A percentile compares a stretch with the other conserved stretches of the same genome.
These are phyloP conservation scores for Tilletiopsis washingtonensis DNA, from an alignment of 1,284 basidiomycete species.

Conservation along the genomic window DNA sequence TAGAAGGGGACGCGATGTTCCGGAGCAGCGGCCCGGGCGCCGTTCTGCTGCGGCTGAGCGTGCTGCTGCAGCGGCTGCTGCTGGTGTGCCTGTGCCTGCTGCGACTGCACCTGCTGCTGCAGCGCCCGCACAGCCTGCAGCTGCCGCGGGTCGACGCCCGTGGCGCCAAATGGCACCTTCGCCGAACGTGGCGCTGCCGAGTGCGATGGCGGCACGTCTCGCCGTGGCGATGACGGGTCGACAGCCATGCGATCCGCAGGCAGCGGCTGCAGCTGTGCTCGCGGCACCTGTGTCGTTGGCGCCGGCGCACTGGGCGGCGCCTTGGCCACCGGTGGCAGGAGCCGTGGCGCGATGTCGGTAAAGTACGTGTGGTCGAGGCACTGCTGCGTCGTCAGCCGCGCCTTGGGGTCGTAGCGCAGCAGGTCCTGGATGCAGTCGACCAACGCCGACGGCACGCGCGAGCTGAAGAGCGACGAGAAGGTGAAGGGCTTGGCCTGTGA, in stretches of 20 bases:
- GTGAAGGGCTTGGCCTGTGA: conserved; percentile 65
- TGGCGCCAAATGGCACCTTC: conserved; percentile 26
- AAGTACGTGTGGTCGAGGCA: conserved; percentile 86
- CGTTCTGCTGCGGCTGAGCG: conserved; percentile 6
- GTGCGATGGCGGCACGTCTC: conserved; percentile 24
- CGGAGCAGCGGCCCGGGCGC: conserved; percentile 1
- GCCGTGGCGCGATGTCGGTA: conserved; percentile 55
- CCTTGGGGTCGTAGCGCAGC: conserved; percentile 81
- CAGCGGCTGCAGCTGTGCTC: conserved; percentile 29
- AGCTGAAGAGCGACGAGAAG: conserved; percentile 70
- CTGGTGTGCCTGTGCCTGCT: no score
- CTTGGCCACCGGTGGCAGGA: conserved; percentile 32
- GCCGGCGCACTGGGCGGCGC: conserved; percentile 8
- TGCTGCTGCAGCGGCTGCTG: conserved; percentile 8
- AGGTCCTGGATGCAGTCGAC: conserved; percentile 87
- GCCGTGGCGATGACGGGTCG: conserved; percentile 12
- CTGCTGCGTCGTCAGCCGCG: conserved; percentile 72
- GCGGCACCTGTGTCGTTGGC: conserved; percentile 31
- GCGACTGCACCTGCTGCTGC: conserved; percentile 47
- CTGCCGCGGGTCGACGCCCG: conserved; percentile 15
- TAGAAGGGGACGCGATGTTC: conserved; percentile 13
- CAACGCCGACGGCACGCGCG: conserved; percentile 67
- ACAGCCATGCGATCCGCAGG: conserved; percentile 8
- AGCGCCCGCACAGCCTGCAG: conserved; percentile 42
- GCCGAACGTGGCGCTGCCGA: conserved; percentile 9